phyloP scores from a whole-genome alignment of 1,284 basidiomycete species.

The Somion occarium region DNA sequence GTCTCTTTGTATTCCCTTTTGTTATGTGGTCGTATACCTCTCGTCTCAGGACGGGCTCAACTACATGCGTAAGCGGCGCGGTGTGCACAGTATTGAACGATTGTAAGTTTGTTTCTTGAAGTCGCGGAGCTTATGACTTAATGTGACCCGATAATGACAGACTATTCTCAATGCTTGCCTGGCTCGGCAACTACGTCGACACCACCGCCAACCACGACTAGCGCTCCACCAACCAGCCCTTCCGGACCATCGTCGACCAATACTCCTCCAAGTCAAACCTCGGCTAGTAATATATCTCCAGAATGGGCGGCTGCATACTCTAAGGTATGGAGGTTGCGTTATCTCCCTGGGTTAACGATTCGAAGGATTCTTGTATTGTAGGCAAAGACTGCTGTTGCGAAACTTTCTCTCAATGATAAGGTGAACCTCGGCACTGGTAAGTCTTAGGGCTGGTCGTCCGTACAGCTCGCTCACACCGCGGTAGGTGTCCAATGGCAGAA shows the following conservation, averaged over 20 bases:
- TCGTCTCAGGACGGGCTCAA: conserved; percentile 36
- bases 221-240: conserved; percentile 13
- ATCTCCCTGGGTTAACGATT: no score
- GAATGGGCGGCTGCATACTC: conserved; percentile 50
- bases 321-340: conserved; percentile 35
- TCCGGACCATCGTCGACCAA: conserved; percentile 6
- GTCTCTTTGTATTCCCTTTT: no score
- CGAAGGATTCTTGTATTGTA: conserved; percentile 14
- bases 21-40: background rate
- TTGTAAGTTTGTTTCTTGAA: conserved; percentile 28
- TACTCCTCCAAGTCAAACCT: conserved; percentile 38
- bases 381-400: conserved; percentile 43
- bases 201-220: conserved; percentile 18
- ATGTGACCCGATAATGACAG: conserved; percentile 19
- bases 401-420: conserved; percentile 48
- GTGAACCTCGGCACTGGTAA: conserved; percentile 53
- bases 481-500: conserved; percentile 41
- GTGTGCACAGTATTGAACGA: conserved; percentile 37
- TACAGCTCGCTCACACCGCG: no score
- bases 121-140: background rate
- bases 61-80: conserved; percentile 38
- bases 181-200: conserved; percentile 24
- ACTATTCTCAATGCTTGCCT: conserved; percentile 45
- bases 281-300: conserved; percentile 41
- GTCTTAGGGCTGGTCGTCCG: conserved; percentile 4